phyloP scores from a whole-genome alignment of 148 eudicot species.

The Diospyros kaki region DNA sequence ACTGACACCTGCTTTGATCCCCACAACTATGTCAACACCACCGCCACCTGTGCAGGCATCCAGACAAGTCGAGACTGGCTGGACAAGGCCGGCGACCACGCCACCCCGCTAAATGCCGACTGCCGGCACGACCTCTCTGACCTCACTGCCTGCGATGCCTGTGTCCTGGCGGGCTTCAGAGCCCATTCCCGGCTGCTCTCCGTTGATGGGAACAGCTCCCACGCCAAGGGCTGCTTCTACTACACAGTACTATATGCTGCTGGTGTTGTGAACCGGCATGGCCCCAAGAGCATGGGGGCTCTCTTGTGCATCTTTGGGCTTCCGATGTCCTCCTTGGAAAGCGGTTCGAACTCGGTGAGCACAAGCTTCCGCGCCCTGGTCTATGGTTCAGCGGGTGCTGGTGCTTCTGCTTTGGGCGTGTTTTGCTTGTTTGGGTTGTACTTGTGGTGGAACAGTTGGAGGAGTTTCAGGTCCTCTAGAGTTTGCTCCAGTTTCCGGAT shows the following conservation, averaged over 20 bases:
- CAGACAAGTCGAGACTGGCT: conserved; percentile 49
- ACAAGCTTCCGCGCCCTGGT: conserved; percentile 26
- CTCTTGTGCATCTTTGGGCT: conserved; percentile 52
- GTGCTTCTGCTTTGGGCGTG: conserved; percentile 35
- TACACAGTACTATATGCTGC: conserved; percentile 64
- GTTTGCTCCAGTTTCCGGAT: conserved; percentile 44
- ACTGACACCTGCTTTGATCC: conserved; percentile 53
- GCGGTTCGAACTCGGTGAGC: conserved; percentile 6
- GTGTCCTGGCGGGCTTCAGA: conserved; percentile 52
- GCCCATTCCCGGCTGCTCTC: conserved; percentile 38
- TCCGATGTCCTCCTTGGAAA: conserved; percentile 9
- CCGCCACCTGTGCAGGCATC: conserved; percentile 51
- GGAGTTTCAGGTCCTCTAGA: conserved; percentile 2
- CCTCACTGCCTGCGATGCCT: conserved; percentile 49
- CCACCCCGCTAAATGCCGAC: conserved; percentile 34
- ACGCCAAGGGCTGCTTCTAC: conserved; percentile 52
- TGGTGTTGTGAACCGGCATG: conserved; percentile 53
- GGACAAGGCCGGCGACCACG: conserved; percentile 41
- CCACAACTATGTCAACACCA: conserved; percentile 42
- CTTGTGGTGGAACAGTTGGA: conserved; percentile 44
- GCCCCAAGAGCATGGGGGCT: conserved; percentile 58
- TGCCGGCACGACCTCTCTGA: conserved; percentile 47
- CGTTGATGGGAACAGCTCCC: conserved; percentile 60
- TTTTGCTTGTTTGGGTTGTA: conserved; percentile 37
- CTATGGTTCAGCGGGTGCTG: conserved; percentile 48